Evolutionary conservation across 2,329 filamentous ascomycete species (phyloP), one percentile per base, ranked within the genome.

Genomic region (Epichloe sibirici): DNA sequence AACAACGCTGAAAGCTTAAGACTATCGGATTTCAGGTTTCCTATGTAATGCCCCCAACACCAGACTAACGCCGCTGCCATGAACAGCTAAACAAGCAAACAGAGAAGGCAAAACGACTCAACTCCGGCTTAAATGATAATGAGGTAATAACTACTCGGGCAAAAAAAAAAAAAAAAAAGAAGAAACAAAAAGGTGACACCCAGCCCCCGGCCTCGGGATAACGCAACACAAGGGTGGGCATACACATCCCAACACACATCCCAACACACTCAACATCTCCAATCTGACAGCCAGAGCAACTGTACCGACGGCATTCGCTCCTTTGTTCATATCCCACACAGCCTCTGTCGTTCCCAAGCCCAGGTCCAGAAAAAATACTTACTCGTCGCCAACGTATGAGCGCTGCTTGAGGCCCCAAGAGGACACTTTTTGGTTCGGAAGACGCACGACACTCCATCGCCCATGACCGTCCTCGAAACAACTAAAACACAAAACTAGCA

Each of bases 21-120:
- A 52, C 51, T 47, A 51, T 52, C 48, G 44, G 52, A 59, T 57
- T 61, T 60, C 60, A 66, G 59, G 62, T 61, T 51, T 57, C 54
- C 64, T 65, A 63, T 55, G 51, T 58, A 57, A 52, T 63, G 61
- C 59, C 57, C 59, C 57, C 57, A 59, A 63, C 56, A 65, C 61
- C 59, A 55, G 57, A 63, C 25, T 39, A 53, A 65, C 65, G 59
- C 65, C 65, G 54, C 59, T 67, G 63, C 65, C 60, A 65, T 66
- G 62, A 65, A 53, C 53, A 53, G 48, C 50, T 37, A 54, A 48
- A 40, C 11, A 55, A 42, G 37, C 58, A 63, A 55, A 60, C 55
- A 59, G 46, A 38, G 54, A 50, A 45, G 46, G 8, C 9, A 57
- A 45, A 49, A 50, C 49, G 56, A 42, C 38, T 42, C 47, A 34